These are phyloP conservation scores for Oryza glaberrima DNA, from an alignment of 176 grass and related monocot species.

Conservation along the genomic window DNA sequence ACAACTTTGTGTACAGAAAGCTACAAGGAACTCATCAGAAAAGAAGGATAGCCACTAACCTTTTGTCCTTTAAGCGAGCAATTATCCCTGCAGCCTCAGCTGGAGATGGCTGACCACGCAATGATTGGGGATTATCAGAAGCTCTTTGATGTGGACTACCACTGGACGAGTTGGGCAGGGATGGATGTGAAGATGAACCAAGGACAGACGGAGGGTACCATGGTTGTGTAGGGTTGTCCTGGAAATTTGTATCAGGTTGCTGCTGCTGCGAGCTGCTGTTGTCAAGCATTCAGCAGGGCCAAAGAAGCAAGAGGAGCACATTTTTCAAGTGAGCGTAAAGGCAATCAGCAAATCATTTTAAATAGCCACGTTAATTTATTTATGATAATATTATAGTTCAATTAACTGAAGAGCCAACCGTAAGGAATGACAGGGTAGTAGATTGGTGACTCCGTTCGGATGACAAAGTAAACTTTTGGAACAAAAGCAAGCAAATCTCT, in stretches of 20 bases:
- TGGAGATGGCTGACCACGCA: slow-evolving; percentile 65
- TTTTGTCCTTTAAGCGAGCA: slow-evolving; percentile 79
- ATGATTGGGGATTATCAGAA: slow-evolving; percentile 57
- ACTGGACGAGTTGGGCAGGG: slow-evolving; percentile 60
- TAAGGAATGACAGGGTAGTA: neutral
- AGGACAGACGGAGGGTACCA: slow-evolving; percentile 78
- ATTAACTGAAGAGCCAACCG: slow-evolving; percentile 13
- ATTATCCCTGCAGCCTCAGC: slow-evolving; percentile 84
- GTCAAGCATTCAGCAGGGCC: slow-evolving; percentile 43
- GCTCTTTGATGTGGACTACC: slow-evolving; percentile 59
- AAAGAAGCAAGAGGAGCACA: slow-evolving; percentile 14
- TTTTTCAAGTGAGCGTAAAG: neutral
- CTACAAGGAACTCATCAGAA: neutral
- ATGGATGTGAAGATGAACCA: slow-evolving; percentile 60
- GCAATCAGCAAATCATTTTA: neutral
- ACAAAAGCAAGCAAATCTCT: neutral
- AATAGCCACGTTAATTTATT: neutral
- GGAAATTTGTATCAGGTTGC: slow-evolving; percentile 65
- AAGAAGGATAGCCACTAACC: slow-evolving; percentile 43
- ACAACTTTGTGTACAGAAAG: slow-evolving; percentile 10
- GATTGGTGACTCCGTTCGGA: neutral
- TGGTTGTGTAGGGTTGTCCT: slow-evolving; percentile 66
- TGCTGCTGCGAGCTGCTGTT: slow-evolving; percentile 60
- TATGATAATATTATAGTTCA: neutral
- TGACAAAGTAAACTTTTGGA: slow-evolving; percentile 10